phyloP scores from a whole-genome alignment of 305 asterid species.

The Coffea humblotiana region DNA sequence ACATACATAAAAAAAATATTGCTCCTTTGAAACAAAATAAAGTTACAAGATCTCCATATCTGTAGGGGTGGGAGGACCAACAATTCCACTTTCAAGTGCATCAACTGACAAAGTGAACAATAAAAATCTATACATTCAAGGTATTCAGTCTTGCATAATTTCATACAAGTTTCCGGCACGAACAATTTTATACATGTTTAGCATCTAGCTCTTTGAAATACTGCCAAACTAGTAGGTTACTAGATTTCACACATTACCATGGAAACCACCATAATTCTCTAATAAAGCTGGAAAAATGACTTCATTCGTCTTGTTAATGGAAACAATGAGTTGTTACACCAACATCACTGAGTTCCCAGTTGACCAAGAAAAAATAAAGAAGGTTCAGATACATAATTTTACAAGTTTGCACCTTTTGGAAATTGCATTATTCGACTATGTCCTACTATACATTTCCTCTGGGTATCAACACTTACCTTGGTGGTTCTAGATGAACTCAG shows the following conservation, averaged over 20 bases:
- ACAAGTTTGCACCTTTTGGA: neutral
- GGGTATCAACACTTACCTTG: slow-evolving; percentile 48
- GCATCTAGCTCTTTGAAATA: neutral
- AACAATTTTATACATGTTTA: neutral
- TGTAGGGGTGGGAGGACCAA: neutral
- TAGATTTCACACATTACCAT: neutral
- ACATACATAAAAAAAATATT: neutral
- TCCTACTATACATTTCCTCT: neutral
- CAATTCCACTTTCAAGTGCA: neutral
- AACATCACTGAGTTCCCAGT: too few relatives aligned
- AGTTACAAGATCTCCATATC: neutral
- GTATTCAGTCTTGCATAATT: neutral
- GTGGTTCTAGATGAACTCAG: slow-evolving; percentile 55
- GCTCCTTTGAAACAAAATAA: too few relatives aligned
- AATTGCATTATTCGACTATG: neutral
- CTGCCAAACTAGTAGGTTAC: neutral
- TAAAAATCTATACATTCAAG: neutral
- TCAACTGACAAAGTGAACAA: neutral
- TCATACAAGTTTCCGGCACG: too few relatives aligned
- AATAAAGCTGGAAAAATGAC: neutral
- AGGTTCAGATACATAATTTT: neutral
- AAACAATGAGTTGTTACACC: neutral
- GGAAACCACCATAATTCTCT: neutral
- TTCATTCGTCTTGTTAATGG: too few relatives aligned
- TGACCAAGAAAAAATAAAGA: neutral